Conservation (phyloP, 2,329 filamentous ascomycete species). For the Botryotinia convoluta region DNA sequence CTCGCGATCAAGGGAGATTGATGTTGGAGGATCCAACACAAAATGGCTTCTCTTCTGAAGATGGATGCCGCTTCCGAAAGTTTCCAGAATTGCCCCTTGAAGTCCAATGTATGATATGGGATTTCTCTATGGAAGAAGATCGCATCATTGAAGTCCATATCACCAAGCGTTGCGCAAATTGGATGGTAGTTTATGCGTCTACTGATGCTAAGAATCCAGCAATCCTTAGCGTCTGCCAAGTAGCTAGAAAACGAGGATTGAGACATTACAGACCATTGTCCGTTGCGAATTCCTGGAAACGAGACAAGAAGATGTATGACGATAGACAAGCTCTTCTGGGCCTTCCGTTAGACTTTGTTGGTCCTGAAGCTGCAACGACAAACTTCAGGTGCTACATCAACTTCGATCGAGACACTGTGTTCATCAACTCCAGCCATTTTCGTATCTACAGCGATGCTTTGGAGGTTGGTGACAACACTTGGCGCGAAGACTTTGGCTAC, state of each 20-base stretch:
- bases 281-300: not conserved
- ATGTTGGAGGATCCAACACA: not conserved
- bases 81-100: not conserved
- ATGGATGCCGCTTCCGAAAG: not conserved
- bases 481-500: constrained; percentile 1
- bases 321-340: not conserved
- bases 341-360: not conserved
- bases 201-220: not conserved
- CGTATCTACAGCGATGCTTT: not conserved
- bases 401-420: not conserved
- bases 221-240: not conserved
- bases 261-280: not conserved
- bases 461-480: not conserved
- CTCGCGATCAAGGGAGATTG: no score
- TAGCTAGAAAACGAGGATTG: not conserved
- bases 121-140: not conserved
- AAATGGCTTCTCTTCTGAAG: not conserved
- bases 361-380: not conserved
- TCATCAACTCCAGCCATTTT: not conserved
- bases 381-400: constrained; percentile 1
- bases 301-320: constrained; percentile 5
- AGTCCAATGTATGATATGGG: not conserved
- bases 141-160: not conserved
- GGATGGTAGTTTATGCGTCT: constrained; percentile 4
- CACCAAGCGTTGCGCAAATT: not conserved